phyloP scores from a whole-genome alignment of 139 green algal genomes.

The Pseudopediastrum boryanum region DNA sequence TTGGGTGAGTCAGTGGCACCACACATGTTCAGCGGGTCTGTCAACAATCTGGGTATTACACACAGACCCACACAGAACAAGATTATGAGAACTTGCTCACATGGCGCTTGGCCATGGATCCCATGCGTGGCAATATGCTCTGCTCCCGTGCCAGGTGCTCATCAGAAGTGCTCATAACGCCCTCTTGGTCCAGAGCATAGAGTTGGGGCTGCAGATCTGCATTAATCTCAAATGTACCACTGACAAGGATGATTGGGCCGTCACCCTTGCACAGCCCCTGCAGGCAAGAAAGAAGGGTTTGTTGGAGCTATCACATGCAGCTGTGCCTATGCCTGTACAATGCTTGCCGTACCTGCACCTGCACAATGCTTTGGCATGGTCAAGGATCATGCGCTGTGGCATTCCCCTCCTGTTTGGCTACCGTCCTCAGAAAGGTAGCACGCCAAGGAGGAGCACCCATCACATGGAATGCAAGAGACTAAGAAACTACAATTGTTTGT shows the following conservation, averaged over 20 bases:
- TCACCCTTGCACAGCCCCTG: conserved; percentile 30
- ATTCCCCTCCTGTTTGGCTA: not conserved
- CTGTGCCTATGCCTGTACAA: not conserved
- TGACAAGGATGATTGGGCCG: conserved; percentile 40
- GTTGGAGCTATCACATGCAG: not conserved
- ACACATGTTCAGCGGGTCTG: too few species aligned
- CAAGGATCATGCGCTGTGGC: not conserved
- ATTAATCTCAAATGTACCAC: conserved; percentile 35
- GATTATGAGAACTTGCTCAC: too few species aligned
- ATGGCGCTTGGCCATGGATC: too few species aligned
- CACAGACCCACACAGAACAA: too few species aligned
- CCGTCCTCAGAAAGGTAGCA: not conserved
- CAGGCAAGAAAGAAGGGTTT: not conserved
- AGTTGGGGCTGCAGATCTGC: conserved; percentile 48
- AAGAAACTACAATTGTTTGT: too few species aligned
- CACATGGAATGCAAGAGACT: conserved; percentile 1
- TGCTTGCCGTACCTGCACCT: not conserved
- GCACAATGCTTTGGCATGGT: not conserved
- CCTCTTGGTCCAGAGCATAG: too few species aligned
- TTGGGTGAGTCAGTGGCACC: too few species aligned
- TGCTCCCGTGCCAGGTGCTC: too few species aligned
- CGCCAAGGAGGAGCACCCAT: not conserved
- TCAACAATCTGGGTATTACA: too few species aligned
- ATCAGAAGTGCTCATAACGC: too few species aligned
- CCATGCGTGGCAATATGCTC: too few species aligned